Evolutionary conservation across 139 green algal species (phyloP).

Genomic region (Ettlia oleoabundans): DNA sequence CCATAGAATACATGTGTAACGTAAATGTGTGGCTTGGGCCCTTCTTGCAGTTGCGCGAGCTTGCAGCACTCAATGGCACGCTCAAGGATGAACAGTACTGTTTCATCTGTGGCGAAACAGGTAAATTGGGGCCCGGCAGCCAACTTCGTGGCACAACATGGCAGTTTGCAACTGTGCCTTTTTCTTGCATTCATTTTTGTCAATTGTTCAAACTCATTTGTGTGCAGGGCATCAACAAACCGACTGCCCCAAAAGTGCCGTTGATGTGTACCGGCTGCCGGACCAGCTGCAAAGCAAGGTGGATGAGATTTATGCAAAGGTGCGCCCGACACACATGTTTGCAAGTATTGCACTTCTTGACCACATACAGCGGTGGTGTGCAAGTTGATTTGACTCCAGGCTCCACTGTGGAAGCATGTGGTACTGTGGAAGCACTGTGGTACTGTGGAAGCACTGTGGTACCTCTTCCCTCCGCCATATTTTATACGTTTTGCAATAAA

Average conservation of each 20-base stretch:
- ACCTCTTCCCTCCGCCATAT: too few species aligned
- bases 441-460: too few species aligned
- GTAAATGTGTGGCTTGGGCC: too few species aligned
- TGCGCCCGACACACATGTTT: too few species aligned
- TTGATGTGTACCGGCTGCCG: constrained; percentile 81
- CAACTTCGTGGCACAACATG: neutral
- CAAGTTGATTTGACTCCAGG: too few species aligned
- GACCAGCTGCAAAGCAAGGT: constrained; percentile 54
- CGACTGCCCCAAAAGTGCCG: constrained; percentile 64
- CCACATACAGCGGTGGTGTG: too few species aligned
- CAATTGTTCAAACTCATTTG: neutral
- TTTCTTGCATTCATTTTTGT: neutral
- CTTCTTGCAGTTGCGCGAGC: constrained; percentile 86
- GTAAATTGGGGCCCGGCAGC: neutral
- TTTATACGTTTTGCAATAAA: too few species aligned
- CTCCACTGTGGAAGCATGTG: too few species aligned
- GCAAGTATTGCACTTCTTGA: too few species aligned
- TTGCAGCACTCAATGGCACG: constrained; percentile 94
- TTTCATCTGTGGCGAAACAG: constrained; percentile 70
- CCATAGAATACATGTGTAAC: too few species aligned
- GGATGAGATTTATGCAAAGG: constrained; percentile 78
- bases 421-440: too few species aligned
- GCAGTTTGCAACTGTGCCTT: neutral
- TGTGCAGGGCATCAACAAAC: constrained; percentile 59
- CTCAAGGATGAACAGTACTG: constrained; percentile 66